Conservation (phyloP, 208 protist genomes). For the Plasmodiophora brassicae region DNA sequence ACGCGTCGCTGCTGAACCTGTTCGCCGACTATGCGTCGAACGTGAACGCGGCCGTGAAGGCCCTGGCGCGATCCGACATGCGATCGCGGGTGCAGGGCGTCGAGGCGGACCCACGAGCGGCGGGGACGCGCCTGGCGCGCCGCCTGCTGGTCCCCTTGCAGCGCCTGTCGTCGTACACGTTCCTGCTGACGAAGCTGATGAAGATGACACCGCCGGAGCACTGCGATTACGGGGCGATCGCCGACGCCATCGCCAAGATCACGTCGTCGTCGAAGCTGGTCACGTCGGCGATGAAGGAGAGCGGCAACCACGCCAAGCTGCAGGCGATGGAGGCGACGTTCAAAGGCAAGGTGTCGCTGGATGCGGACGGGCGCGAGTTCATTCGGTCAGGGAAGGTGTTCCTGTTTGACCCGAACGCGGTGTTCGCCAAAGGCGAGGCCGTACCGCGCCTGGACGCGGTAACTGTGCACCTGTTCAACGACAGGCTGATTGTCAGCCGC, state of each 20-base stretch:
- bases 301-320: background rate
- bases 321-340: background rate
- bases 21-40: background rate
- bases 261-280: background rate
- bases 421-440: background rate
- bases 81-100: background rate
- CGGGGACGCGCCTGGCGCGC: background rate
- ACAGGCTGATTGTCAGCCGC: slow-evolving; percentile 13
- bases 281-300: background rate
- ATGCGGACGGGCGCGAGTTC: background rate
- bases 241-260: background rate
- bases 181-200: slow-evolving; percentile 1
- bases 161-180: slow-evolving; percentile 18
- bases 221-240: background rate
- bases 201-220: background rate
- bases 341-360: background rate
- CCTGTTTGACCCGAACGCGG: background rate
- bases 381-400: background rate
- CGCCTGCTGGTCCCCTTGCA: slow-evolving; percentile 13
- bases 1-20: background rate
- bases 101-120: background rate
- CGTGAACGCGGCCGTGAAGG: background rate
- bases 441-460: background rate
- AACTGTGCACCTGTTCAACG: background rate
- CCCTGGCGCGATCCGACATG: background rate